Evolutionary conservation across 2,329 filamentous ascomycete species (phyloP).

Genomic region (Hypoxylon sp.): DNA sequence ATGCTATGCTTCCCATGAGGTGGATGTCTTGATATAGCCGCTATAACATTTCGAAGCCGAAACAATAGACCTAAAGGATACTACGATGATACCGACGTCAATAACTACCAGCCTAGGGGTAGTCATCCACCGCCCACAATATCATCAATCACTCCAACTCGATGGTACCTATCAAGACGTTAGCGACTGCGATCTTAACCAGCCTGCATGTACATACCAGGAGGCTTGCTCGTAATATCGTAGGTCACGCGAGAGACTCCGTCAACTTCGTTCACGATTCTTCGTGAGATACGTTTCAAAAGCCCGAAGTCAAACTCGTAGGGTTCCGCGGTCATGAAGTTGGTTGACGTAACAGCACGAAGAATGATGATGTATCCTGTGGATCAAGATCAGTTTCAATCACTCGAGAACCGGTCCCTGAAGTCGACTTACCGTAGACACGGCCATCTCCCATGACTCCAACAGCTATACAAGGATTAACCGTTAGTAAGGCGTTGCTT

Average conservation of each 20-base stretch:
- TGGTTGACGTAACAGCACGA: conserved; percentile 57
- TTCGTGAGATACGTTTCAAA: conserved; percentile 73
- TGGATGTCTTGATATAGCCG: neutral
- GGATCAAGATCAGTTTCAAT: neutral
- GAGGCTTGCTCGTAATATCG: conserved; percentile 66
- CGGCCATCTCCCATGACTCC: conserved; percentile 25
- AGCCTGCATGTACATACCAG: conserved; percentile 46
- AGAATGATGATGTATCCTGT: conserved; percentile 46
- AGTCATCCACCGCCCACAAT: neutral
- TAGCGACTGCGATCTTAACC: neutral
- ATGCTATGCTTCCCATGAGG: neutral
- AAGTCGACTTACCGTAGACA: neutral
- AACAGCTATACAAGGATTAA: conserved; percentile 40
- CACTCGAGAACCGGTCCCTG: neutral
- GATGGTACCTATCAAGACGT: neutral
- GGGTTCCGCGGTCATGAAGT: conserved; percentile 83
- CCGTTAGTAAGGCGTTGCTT: neutral
- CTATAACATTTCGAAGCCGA: neutral
- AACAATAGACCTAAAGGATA: neutral
- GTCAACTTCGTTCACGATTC: conserved; percentile 83
- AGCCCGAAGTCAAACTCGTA: conserved; percentile 77
- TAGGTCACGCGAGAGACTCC: conserved; percentile 81
- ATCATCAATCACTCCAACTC: neutral
- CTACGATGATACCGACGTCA: neutral
- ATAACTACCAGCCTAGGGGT: neutral